These are phyloP conservation scores for Athelia psychrophila DNA, from an alignment of 1,284 basidiomycete species.

Conservation along the genomic window DNA sequence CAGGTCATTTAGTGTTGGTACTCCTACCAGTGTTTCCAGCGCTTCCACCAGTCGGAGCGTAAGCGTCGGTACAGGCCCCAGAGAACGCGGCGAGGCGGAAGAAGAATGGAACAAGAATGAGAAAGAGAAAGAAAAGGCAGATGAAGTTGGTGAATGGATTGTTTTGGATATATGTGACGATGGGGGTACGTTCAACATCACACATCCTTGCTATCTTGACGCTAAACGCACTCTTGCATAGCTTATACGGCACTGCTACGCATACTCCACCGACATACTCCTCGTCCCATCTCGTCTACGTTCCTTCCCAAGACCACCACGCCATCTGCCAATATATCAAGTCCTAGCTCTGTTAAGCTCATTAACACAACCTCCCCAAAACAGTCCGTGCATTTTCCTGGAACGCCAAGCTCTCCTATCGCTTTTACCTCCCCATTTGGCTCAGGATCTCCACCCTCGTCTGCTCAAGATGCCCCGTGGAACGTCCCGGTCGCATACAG, in stretches of 20 bases:
- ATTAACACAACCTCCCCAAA: constrained; percentile 4
- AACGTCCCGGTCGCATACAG: background rate
- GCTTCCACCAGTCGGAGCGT: background rate
- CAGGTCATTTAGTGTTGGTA: no score
- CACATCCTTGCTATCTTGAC: constrained; percentile 1
- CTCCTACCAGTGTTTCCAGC: no score
- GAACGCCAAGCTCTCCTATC: constrained; percentile 7
- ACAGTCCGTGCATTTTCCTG: constrained; percentile 7
- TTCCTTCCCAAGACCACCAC: constrained; percentile 35
- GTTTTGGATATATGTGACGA: constrained; percentile 57
- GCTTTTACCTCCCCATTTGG: constrained; percentile 4
- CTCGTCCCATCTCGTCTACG: constrained; percentile 38
- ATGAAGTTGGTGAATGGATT: constrained; percentile 42
- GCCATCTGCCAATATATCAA: constrained; percentile 19
- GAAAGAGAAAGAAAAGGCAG: constrained; percentile 10
- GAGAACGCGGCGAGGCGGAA: constrained; percentile 1
- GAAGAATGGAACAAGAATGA: background rate
- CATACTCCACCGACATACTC: constrained; percentile 54
- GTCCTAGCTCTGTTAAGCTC: constrained; percentile 17
- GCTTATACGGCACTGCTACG: constrained; percentile 56
- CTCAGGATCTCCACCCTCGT: background rate
- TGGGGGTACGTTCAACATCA: constrained; percentile 38
- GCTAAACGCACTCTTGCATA: constrained; percentile 17
- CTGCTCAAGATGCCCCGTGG: background rate
- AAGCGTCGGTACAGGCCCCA: background rate